A percentile compares a stretch with the other conserved stretches of the same genome.
Conservation (phyloP, 2,329 filamentous ascomycete genomes). For the Paecilomyces formosus region DNA sequence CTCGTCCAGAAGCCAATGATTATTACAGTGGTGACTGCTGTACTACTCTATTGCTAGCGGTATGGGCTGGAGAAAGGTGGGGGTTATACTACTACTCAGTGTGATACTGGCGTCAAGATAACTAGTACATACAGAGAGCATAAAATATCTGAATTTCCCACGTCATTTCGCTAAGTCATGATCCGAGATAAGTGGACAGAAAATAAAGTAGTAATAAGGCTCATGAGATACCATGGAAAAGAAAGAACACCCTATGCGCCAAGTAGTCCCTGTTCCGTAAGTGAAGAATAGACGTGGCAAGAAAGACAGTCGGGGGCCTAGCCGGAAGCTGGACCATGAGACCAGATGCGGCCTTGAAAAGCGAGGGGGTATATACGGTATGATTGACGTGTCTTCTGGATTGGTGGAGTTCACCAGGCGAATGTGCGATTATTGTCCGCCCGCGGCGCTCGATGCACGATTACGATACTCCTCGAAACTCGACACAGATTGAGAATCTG, state of each 20-base stretch:
- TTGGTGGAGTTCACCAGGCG: neutral
- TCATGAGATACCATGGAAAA: neutral
- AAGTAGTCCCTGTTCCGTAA: neutral
- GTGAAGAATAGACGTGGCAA: neutral
- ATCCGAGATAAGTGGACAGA: neutral
- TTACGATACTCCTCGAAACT: conserved; percentile 41
- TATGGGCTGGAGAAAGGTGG: too few species aligned
- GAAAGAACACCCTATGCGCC: neutral
- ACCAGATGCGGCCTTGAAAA: neutral
- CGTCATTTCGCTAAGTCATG: neutral
- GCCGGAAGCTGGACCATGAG: neutral
- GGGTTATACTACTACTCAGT: neutral
- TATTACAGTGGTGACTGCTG: too few species aligned
- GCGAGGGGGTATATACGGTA: neutral
- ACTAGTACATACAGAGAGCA: neutral
- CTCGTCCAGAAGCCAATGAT: too few species aligned
- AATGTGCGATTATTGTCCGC: neutral
- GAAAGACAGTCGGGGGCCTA: neutral
- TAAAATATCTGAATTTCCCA: neutral
- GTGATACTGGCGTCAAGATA: neutral
- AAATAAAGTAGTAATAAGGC: neutral
- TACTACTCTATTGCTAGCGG: too few species aligned
- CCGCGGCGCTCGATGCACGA: conserved; percentile 16
- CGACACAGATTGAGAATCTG: conserved; percentile 12
- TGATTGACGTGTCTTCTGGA: neutral